phyloP scores from a whole-genome alignment of 2,329 filamentous ascomycete genomes.

The Nemania sp. region DNA sequence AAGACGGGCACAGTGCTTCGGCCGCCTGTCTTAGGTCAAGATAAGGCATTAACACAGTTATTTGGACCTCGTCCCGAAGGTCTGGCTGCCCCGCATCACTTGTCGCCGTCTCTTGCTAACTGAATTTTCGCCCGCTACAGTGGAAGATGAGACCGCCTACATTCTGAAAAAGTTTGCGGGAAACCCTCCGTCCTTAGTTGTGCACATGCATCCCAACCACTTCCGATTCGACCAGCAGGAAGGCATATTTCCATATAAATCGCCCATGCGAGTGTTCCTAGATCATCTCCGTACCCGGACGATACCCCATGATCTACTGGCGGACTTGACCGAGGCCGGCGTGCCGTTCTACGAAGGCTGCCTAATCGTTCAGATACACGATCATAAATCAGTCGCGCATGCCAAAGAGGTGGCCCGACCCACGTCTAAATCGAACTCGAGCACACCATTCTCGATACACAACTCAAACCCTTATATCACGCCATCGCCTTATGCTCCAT shows the following conservation, averaged over 20 bases:
- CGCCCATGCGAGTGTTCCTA: slow-evolving; percentile 81
- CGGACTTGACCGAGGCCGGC: slow-evolving; percentile 71
- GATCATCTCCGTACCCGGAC: slow-evolving; percentile 78
- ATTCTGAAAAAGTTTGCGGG: slow-evolving; percentile 82
- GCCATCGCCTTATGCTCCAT: slow-evolving; percentile 82
- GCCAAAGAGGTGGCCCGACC: slow-evolving; percentile 62
- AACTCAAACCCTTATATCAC: slow-evolving; percentile 91
- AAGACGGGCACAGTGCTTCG: slow-evolving; percentile 56
- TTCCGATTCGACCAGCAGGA: slow-evolving; percentile 95
- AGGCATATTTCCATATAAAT: slow-evolving; percentile 88
- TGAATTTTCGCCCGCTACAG: slow-evolving; percentile 49
- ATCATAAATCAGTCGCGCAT: slow-evolving; percentile 72
- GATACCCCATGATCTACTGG: slow-evolving; percentile 86
- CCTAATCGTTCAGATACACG: slow-evolving; percentile 90
- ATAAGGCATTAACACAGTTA: slow-evolving; percentile 44
- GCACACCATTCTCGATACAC: slow-evolving; percentile 80
- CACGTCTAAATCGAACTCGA: slow-evolving; percentile 62
- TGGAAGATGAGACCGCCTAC: slow-evolving; percentile 68
- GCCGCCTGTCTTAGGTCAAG: slow-evolving; percentile 53
- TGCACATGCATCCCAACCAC: slow-evolving; percentile 83
- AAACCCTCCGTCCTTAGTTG: slow-evolving; percentile 77
- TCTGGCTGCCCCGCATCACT: slow-evolving; percentile 40
- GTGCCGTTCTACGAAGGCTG: slow-evolving; percentile 93
- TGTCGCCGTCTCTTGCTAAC: background rate
- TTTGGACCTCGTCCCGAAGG: slow-evolving; percentile 58